These are phyloP conservation scores for Boletus vinaceobasis DNA, from an alignment of 768 basidiomycete species.

Conservation along the genomic window DNA sequence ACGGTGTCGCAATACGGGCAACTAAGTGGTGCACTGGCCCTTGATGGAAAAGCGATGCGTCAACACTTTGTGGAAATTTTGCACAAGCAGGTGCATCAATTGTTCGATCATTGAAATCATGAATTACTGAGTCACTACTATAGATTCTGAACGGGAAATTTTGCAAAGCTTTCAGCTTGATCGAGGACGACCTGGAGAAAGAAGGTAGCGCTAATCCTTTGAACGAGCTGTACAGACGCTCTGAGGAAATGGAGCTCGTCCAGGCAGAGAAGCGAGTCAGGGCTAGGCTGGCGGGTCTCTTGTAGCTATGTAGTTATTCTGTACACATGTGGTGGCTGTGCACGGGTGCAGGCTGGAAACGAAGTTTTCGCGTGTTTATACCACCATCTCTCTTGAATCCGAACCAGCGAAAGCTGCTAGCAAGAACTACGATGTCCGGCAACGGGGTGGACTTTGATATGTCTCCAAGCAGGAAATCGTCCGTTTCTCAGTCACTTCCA, in stretches of 20 bases:
- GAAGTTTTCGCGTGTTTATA: conserved; percentile 37
- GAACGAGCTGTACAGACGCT: conserved; percentile 48
- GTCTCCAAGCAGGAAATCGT: conserved; percentile 62
- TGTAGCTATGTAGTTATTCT: conserved; percentile 18
- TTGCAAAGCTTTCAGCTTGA: conserved; percentile 49
- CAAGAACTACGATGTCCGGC: conserved; percentile 38
- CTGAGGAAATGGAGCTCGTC: conserved; percentile 50
- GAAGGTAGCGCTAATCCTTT: conserved; percentile 54
- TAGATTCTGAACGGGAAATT: conserved; percentile 62
- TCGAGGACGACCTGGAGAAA: conserved; percentile 55
- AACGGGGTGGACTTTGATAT: conserved; percentile 63
- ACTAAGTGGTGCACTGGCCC: conserved; percentile 51
- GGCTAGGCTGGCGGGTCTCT: conserved; percentile 42
- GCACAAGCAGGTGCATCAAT: conserved; percentile 45
- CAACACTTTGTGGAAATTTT: conserved; percentile 58
- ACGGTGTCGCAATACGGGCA: conserved; percentile 62
- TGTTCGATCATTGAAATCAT: background rate
- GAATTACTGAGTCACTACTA: background rate
- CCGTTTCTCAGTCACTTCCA: conserved; percentile 27
- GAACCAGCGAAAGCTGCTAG: conserved; percentile 7
- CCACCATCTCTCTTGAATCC: conserved; percentile 4
- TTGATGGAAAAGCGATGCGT: conserved; percentile 49
- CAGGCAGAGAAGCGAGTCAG: conserved; percentile 61
- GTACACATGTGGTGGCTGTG: conserved; percentile 21
- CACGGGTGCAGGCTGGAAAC: conserved; percentile 14